Evolutionary conservation across 179 eudicot genomes (phyloP), one percentile per base, ranked within the genome.

Genomic region (Beta macrorhiza): DNA sequence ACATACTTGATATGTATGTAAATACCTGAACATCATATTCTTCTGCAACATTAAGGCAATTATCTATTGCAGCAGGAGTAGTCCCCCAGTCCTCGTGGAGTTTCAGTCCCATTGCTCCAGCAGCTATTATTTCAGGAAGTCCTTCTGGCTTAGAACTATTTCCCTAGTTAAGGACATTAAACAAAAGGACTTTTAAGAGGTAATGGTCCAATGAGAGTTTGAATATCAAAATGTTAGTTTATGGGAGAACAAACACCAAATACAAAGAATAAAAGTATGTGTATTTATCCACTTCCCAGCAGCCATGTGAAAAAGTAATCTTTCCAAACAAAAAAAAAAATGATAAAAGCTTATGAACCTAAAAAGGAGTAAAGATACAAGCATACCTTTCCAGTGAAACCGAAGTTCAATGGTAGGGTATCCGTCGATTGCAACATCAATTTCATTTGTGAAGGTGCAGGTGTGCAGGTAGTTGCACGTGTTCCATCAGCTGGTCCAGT

Each of bases 11-110:
- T 3, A 75, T 25, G 52, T 49, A 72, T 57, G 77, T 61, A 5
- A 72, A 56, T 76, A 95, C 99, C 97, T 91, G 97, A 86, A 95
- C 83, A 80, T 95, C 99, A 86, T 91, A 87, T 82, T 89, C 85
- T 58, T 92, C 94, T n/a, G 92, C 98, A 89, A 95, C 94, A 51
- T 85, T 81, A 83, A 95, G 91, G 81, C 98, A 95, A 84, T 81
- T 91, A 76, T 92, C 98, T 83, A 95, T 95, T 32, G 93, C 97
- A 79, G 97, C 95, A 76, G 99, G 97, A 83, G 99, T 95, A 74
- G 91, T 89, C 83, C 99, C 99, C 99, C 99, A 93, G 80, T 95
- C 99, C 88, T 95, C 99, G 44, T 95, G 99, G 81, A 95, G 92
- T 87, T 95, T 95, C 84, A 95, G 87, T 75, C 99, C 98, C 98